Percentiles rank a stretch among this genome's conserved stretches.
Conservation (phyloP, 208 protist genomes). For the Endotrypanum monterogeii region DNA sequence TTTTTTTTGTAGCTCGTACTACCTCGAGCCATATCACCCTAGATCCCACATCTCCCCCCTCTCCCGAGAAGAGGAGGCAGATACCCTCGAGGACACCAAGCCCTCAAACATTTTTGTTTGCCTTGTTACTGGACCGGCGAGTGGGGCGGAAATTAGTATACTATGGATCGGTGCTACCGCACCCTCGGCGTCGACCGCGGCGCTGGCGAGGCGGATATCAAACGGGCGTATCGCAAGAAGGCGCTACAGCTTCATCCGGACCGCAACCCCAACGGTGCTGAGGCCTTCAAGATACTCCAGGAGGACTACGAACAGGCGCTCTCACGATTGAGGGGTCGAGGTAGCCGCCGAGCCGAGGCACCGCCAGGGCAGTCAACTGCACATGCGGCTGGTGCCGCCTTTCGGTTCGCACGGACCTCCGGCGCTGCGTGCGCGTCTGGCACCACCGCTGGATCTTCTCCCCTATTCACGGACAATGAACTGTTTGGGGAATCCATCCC, state of each 20-base stretch:
- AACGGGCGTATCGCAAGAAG: constrained; percentile 91
- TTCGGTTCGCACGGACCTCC: constrained; percentile 31
- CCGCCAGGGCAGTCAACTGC: neutral
- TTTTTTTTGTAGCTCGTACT: too few relatives aligned
- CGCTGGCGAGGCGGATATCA: constrained; percentile 80
- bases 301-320: constrained; percentile 96
- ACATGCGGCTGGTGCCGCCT: constrained; percentile 26
- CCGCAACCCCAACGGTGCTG: constrained; percentile 77
- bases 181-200: constrained; percentile 75
- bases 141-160: neutral
- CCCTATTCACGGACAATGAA: constrained; percentile 59
- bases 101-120: too few relatives aligned
- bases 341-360: constrained; percentile 18
- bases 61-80: too few relatives aligned
- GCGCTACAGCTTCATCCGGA: constrained; percentile 95
- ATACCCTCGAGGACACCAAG: too few relatives aligned
- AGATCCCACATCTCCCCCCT: too few relatives aligned
- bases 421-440: neutral
- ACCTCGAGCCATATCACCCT: too few relatives aligned
- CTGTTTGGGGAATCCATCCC: constrained; percentile 54
- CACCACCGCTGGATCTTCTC: constrained; percentile 8
- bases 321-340: constrained; percentile 48
- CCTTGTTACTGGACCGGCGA: too few relatives aligned
- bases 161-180: constrained; percentile 36
- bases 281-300: constrained; percentile 89